Percentiles rank a stretch among this genome's conserved stretches.
These are phyloP conservation scores for Tolypocladium endophyticum DNA, from an alignment of 2,329 filamentous ascomycete species.

Conservation along the genomic window DNA sequence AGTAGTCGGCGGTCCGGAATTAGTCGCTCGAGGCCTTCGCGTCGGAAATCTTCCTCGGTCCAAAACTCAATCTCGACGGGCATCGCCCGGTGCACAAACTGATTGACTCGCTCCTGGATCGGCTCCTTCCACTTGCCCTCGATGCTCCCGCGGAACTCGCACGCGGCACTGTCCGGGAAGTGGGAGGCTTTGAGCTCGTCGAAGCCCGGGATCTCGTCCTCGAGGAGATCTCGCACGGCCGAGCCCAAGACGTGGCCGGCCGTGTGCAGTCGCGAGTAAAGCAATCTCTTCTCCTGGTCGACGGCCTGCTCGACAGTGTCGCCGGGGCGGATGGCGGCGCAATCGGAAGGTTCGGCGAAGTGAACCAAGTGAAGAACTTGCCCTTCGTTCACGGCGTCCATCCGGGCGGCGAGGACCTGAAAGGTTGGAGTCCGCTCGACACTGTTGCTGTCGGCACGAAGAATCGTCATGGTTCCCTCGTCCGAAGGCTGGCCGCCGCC, in stretches of 20 bases:
- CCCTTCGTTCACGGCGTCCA: constrained; percentile 35
- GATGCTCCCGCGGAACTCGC: constrained; percentile 59
- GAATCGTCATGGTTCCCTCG: constrained; percentile 41
- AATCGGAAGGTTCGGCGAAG: constrained; percentile 26
- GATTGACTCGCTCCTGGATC: constrained; percentile 53
- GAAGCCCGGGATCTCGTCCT: constrained; percentile 39
- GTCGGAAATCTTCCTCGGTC: constrained; percentile 50
- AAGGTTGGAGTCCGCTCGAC: constrained; percentile 24
- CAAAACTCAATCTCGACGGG: constrained; percentile 55
- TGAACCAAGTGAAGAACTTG: constrained; percentile 57
- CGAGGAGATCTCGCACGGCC: constrained; percentile 50
- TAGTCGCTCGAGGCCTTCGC: constrained; percentile 42
- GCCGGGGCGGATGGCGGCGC: constrained; percentile 25
- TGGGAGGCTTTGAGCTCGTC: constrained; percentile 64
- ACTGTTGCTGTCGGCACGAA: constrained; percentile 34
- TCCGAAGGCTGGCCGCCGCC: constrained; percentile 67
- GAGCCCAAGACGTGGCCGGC: constrained; percentile 63
- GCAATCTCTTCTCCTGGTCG: constrained; percentile 46
- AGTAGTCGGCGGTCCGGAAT: constrained; percentile 37
- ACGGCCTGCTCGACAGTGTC: constrained; percentile 44
- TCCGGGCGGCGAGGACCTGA: constrained; percentile 45
- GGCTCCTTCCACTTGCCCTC: constrained; percentile 49
- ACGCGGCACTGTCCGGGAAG: constrained; percentile 55
- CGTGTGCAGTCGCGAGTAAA: constrained; percentile 62
- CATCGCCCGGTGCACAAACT: constrained; percentile 43